Base-by-base conservation (phyloP, 108 stramenopile species). In the Nannochloropsis gaditana region DNA sequence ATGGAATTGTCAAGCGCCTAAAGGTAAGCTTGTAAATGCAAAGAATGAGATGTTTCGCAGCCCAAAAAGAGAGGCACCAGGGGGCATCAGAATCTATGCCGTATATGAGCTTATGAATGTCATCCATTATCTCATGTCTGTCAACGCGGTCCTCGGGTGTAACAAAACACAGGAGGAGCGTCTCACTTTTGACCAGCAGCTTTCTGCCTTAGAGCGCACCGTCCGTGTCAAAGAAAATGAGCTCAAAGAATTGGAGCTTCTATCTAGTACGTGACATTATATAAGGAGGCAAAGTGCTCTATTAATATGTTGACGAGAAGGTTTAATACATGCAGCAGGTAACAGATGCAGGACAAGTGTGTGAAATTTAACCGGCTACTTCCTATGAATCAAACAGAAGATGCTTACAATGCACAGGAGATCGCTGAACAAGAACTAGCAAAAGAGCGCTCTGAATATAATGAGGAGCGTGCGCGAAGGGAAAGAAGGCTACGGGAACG, bases 1-100 rank as follows among this genome's bases (percentile, higher is more conserved):
- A 95, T 79, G 94, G 95, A 83, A 95, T 95, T 83, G 92, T 95
- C 11, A 93, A 93, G 88, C 93, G 94, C 9, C 93, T 95, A 17
- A 91, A 91, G 83, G 87, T 84, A 15, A 11, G 85, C n/a, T 10
- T n/a, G 42, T 44, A 21, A 9, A 82, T 9, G 42, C 43, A 19
- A 21, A 19, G 19, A 43, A 43, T 15, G 43, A 43, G 82, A 43
- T 43, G 5, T 43, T 43, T 43, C n/a, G 42, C 10, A 82, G 42
- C 11, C 11, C 19, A 43, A 19, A 43, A 42, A 19, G 42, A 1
- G 5, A 17, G 43, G 82, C n/a, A 82, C 42, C 19, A 21, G 17
- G 43, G 43, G 17, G n/a, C 9, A 21, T 17, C 82, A 3, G 42
- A 9, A 9, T 43, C 42, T 21, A 19, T 82, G 19, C 82, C 9